Conservation (phyloP, 805 yeast species). For the Limtongozyma cylindracea region DNA sequence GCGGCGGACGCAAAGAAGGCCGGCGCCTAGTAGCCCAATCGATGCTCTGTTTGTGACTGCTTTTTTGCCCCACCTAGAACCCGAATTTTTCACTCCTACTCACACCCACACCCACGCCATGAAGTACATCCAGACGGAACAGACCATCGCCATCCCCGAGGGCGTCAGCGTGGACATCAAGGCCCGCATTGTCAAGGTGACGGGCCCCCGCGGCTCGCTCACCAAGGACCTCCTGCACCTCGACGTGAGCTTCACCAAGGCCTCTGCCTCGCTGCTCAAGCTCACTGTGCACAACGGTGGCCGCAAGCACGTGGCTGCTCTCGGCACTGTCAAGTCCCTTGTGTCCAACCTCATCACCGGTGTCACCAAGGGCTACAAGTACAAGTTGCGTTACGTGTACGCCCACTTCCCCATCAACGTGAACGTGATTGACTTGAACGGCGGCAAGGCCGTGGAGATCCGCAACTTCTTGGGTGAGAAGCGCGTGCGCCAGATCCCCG, state of each 20-base stretch:
- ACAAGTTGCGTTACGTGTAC: constrained; percentile 99
- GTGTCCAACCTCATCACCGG: constrained; percentile 89
- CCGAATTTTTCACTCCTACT: too few relatives aligned
- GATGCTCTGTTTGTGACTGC: too few relatives aligned
- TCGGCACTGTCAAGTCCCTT: constrained; percentile 95
- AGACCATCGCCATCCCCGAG: constrained; percentile 66
- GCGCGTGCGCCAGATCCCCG: constrained; percentile 73
- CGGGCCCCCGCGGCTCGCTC: constrained; percentile 95
- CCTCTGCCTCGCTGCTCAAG: constrained; percentile 48
- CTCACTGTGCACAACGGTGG: constrained; percentile 95
- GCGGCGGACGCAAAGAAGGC: constrained; percentile 4
- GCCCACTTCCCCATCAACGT: constrained; percentile 99
- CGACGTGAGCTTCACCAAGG: constrained; percentile 77
- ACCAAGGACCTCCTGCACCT: constrained; percentile 82
- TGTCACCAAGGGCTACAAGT: constrained; percentile 97
- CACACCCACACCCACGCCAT: too few relatives aligned
- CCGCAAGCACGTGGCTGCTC: constrained; percentile 99
- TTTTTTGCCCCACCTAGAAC: too few relatives aligned
- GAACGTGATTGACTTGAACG: constrained; percentile 65
- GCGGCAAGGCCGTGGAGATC: constrained; percentile 62
- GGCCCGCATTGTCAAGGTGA: constrained; percentile 72
- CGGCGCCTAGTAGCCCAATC: too few relatives aligned
- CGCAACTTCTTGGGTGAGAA: constrained; percentile 99
- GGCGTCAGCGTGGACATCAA: constrained; percentile 81
- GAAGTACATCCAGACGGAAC: constrained; percentile 82